Conservation (phyloP, 2,329 filamentous ascomycete genomes). For the Diaporthe caulivora region DNA sequence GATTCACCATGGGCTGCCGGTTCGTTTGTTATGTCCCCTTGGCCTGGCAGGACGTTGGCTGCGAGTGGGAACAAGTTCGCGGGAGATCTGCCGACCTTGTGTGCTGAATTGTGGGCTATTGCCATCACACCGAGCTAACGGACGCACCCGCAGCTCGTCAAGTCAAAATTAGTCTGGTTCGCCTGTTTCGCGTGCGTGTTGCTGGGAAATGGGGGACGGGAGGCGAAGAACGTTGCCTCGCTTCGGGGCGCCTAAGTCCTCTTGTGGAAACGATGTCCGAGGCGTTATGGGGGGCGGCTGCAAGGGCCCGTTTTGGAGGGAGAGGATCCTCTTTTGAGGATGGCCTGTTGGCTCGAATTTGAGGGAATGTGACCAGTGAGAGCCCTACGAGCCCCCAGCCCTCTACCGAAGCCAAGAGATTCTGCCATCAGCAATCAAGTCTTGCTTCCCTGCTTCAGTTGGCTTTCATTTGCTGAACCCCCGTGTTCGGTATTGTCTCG, state of each 20-base stretch:
- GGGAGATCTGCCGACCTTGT: constrained; percentile 15
- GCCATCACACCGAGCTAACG: constrained; percentile 22
- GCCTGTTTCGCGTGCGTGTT: background rate
- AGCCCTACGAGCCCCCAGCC: background rate
- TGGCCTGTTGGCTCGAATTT: constrained; percentile 19
- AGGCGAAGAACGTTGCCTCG: constrained; percentile 20
- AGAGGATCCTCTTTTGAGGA: background rate
- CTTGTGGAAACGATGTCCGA: constrained; percentile 24
- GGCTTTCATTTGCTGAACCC: constrained; percentile 18
- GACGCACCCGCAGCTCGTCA: constrained; percentile 20
- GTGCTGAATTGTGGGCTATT: constrained; percentile 16
- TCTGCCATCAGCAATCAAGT: constrained; percentile 4
- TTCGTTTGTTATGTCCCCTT: background rate
- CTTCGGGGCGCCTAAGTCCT: constrained; percentile 10
- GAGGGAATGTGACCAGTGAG: background rate
- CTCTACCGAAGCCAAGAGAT: background rate
- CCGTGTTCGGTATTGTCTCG: constrained; percentile 12
- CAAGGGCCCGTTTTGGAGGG: constrained; percentile 15
- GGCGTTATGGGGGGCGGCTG: background rate
- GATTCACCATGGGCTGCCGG: background rate
- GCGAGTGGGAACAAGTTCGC: constrained; percentile 4
- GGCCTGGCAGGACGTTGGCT: background rate
- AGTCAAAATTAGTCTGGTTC: background rate
- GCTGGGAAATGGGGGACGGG: background rate
- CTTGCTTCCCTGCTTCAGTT: background rate